Evolutionary conservation across 1,284 basidiomycete genomes (phyloP), one percentile per base, ranked within the genome.

Genomic region (Sporisorium iseilematis-ciliati): DNA sequence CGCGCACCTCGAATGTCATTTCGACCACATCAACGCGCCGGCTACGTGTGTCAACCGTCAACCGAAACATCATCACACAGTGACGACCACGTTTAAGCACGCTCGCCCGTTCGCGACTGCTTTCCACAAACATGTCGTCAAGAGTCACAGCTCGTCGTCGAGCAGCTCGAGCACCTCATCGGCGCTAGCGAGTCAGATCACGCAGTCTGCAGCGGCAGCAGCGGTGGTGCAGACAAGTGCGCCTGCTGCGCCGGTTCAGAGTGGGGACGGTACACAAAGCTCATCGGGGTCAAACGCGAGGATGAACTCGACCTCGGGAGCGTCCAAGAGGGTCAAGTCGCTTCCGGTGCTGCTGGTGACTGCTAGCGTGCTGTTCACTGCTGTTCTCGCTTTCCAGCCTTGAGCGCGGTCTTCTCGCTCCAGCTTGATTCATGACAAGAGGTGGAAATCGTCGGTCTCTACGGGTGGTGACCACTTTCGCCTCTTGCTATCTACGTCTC

Each of bases 1-100:
- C 14, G 61, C 65, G 14, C 54, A 61, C 4, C n/a, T 71, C 55
- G 69, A 71, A 38, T 73, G 70, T 14, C 63, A 64, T 20, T 73
- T 73, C 25, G 56, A 67, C 21, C 60, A 66, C 49, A 67, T 73
- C 29, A 38, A 40, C 20, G 70, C 64, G 2, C 42, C 54, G 18
- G 70, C 70, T 11, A 67, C 53, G 20, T 73, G 70, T 45, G 50
- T 73, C 52, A 67, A 65, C n/a, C 48, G 55, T 12, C 59, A 71
- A 23, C 57, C 57, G 0, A 65, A 71, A 43, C 69, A 71, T 42
- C 55, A 62, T 20, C 45, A 48, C 21, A 64, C 70, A 2, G 31
- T 60, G 51, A 67, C 70, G 1, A 51, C 23, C 48, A 72, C 69
- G 3, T 66, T 56, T 48, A 66, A 70, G 21, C 62, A 65, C 41